Evolutionary conservation across 495 filamentous ascomycete species (phyloP).

Genomic region (Talaromyces liani): DNA sequence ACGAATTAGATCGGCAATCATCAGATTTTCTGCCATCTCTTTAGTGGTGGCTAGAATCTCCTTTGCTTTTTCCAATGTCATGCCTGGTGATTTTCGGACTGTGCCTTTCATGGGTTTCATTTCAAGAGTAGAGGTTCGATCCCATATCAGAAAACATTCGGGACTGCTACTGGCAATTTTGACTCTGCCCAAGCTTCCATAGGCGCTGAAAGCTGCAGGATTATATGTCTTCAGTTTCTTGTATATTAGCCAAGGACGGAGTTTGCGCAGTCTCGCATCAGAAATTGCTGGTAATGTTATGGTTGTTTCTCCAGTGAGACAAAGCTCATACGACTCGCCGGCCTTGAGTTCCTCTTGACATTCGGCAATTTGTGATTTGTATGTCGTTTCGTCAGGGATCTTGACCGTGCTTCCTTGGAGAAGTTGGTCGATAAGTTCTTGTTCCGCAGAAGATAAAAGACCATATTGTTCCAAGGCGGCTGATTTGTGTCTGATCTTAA

Average conservation of each 20-base stretch:
- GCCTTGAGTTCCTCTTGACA: slow-evolving; percentile 66
- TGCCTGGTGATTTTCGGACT: slow-evolving; percentile 59
- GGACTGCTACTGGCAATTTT: slow-evolving; percentile 82
- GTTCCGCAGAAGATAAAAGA: slow-evolving; percentile 10
- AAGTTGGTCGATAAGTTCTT: slow-evolving; percentile 24
- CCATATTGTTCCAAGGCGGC: not conserved
- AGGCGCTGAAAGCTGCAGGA: slow-evolving; percentile 82
- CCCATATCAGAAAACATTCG: slow-evolving; percentile 81
- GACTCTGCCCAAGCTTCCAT: slow-evolving; percentile 58
- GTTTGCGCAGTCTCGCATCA: slow-evolving; percentile 14
- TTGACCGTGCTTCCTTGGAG: slow-evolving; percentile 22
- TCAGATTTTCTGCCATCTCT: slow-evolving; percentile 91
- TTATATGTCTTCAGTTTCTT: slow-evolving; percentile 61
- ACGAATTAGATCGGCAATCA: slow-evolving; percentile 93
- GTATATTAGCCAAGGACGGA: slow-evolving; percentile 62
- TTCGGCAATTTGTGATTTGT: slow-evolving; percentile 54
- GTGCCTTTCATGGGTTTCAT: slow-evolving; percentile 91
- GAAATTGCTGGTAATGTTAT: slow-evolving; percentile 38
- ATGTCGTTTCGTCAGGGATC: slow-evolving; percentile 46
- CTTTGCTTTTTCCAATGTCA: slow-evolving; percentile 61
- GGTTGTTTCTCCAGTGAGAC: slow-evolving; percentile 68
- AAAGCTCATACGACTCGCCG: slow-evolving; percentile 91
- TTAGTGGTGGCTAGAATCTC: slow-evolving; percentile 68
- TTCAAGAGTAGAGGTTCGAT: slow-evolving; percentile 36
- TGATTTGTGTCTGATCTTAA: not conserved